Percentiles rank a stretch among this genome's conserved stretches.
Evolutionary conservation across 352 stramenopile genomes (phyloP).

Genomic region (Hyaloperonospora arabidopsidis): DNA sequence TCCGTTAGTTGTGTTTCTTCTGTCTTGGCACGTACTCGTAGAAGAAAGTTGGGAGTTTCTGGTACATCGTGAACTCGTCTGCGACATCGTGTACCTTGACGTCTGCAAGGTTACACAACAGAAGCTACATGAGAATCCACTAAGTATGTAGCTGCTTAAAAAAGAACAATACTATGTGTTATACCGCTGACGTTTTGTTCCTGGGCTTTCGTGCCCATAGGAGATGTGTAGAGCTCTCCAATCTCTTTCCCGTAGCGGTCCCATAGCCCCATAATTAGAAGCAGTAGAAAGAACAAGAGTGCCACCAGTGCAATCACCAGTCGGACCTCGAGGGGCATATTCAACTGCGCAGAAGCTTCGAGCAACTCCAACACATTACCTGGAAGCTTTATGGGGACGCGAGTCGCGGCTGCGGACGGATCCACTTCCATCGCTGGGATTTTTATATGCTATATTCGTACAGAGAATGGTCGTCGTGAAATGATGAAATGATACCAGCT

Average conservation of each 20-base stretch:
- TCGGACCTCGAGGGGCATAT: constrained; percentile 56
- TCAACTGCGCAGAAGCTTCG: constrained; percentile 26
- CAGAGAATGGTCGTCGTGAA: too few relatives aligned
- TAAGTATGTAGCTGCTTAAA: background rate
- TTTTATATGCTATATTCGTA: background rate
- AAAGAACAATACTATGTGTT: background rate
- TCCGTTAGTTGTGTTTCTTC: constrained; percentile 32
- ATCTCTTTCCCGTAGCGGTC: constrained; percentile 82
- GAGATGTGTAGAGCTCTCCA: constrained; percentile 61
- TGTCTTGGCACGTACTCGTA: constrained; percentile 80
- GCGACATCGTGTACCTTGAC: constrained; percentile 60
- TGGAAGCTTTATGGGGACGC: constrained; percentile 19
- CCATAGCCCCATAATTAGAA: constrained; percentile 77
- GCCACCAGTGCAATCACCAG: constrained; percentile 53
- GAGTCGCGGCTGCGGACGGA: constrained; percentile 1
- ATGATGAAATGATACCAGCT: too few relatives aligned
- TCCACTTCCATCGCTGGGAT: constrained; percentile 15
- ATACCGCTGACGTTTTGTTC: constrained; percentile 27
- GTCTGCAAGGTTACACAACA: constrained; percentile 20
- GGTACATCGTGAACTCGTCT: constrained; percentile 79
- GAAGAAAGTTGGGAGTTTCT: constrained; percentile 82
- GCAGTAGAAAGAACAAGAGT: constrained; percentile 73
- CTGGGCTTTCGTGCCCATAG: constrained; percentile 19
- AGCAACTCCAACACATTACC: constrained; percentile 29
- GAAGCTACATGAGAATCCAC: background rate